Evolutionary conservation across 169 alveolate genomes (phyloP).

Genomic region (Theileria parva): DNA sequence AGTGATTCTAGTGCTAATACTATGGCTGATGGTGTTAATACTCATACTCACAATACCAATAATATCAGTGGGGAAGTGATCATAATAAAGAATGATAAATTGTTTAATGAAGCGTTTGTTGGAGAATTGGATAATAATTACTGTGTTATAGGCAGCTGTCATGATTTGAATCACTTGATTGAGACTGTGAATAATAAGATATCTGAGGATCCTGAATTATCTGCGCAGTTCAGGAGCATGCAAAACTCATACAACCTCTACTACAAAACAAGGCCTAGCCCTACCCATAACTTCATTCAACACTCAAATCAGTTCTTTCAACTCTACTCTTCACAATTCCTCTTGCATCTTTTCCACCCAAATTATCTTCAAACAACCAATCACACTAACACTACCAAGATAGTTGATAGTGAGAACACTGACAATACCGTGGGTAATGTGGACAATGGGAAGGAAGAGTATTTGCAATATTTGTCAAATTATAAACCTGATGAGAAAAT

Average conservation of each 20-base stretch:
- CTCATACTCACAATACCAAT: background rate
- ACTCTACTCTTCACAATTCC: constrained; percentile 2
- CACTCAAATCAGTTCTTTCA: constrained; percentile 37
- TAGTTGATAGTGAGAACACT: background rate
- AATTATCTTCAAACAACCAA: background rate
- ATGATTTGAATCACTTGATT: constrained; percentile 18
- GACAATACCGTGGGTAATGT: background rate
- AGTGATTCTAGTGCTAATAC: background rate
- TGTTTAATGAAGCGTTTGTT: background rate
- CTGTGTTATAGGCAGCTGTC: constrained; percentile 50
- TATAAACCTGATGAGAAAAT: constrained; percentile 10
- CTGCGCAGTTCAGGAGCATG: constrained; percentile 46
- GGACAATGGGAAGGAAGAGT: background rate
- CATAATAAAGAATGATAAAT: background rate
- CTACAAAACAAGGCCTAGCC: constrained; percentile 68
- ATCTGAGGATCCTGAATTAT: constrained; percentile 27
- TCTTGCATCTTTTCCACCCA: background rate
- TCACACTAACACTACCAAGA: background rate
- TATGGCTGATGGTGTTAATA: background rate
- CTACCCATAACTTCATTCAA: constrained; percentile 35
- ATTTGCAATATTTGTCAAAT: constrained; percentile 15
- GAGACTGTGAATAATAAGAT: constrained; percentile 41
- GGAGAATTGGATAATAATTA: constrained; percentile 30
- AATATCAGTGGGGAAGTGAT: background rate
- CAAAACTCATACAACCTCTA: constrained; percentile 62